Conservation (phyloP, 2,329 filamentous ascomycete genomes). For the Fusarium sp. region DNA sequence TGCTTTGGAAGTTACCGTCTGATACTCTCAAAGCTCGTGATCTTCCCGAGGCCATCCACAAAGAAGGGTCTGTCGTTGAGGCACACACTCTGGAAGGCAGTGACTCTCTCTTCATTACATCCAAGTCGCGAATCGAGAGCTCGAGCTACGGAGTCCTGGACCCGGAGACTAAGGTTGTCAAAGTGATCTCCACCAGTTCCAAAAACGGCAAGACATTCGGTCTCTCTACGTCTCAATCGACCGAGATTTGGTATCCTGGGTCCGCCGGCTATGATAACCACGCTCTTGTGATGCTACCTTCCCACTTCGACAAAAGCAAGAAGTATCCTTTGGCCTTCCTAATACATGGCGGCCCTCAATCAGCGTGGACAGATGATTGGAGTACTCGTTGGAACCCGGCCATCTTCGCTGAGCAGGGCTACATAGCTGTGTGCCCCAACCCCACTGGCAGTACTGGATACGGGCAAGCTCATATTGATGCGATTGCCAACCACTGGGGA, state of each 20-base stretch:
- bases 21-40: conserved; percentile 60
- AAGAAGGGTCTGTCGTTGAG: conserved; percentile 64
- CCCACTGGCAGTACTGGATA: conserved; percentile 87
- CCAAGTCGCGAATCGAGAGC: conserved; percentile 77
- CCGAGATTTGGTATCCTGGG: conserved; percentile 76
- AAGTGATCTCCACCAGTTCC: conserved; percentile 70
- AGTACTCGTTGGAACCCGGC: conserved; percentile 87
- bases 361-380: conserved; percentile 80
- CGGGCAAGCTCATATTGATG: conserved; percentile 80
- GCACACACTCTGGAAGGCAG: conserved; percentile 62
- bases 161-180: conserved; percentile 50
- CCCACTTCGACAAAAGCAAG: conserved; percentile 73
- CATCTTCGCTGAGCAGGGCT: conserved; percentile 88
- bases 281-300: conserved; percentile 73
- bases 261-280: conserved; percentile 74
- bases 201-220: conserved; percentile 74
- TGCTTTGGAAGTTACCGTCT: conserved; percentile 71
- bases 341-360: conserved; percentile 86
- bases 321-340: conserved; percentile 83
- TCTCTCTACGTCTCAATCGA: conserved; percentile 70
- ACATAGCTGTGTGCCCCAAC: conserved; percentile 83
- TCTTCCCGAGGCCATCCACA: conserved; percentile 61
- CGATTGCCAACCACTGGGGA: conserved; percentile 85
- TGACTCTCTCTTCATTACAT: conserved; percentile 69
- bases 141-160: conserved; percentile 73